Base-by-base conservation (phyloP, 768 basidiomycete genomes). In the Boletus bicolor region DNA sequence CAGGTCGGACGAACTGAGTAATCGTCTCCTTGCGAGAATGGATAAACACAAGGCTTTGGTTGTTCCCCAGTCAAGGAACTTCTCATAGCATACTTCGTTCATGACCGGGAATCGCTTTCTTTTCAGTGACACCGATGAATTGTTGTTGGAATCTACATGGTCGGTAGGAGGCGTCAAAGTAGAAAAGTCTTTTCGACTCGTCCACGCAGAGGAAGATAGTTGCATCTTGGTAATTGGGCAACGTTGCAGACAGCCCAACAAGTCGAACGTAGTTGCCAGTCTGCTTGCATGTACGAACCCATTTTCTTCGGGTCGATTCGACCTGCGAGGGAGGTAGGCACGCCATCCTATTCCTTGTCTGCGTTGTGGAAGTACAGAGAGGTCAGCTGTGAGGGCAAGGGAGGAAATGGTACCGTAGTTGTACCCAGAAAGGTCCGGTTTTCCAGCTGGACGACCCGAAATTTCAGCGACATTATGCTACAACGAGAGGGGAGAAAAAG, bases 41-140 rank as follows among this genome's bases (percentile, higher is more conserved):
- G 1, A 99, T 96, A 65, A 99, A 99, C 12, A 98, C 94, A 38
- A 98, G 80, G 0, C 90, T 91, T 69, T 96, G 94, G 57, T 95
- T 91, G 76, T 92, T 93, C 47, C 83, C 82, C 7, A 93, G 61
- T 98, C 94, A 24, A 98, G 82, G 3, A 98, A 89, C 76, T 98
- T 99, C 72, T 98, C 96, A 76, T 99, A 99, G 73, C 95, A 96
- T 19, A 98, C 94, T 68, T 98, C 95, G 72, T 99, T 99, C 82
- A 92, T 96, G 58, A 98, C 86, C 70, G 97, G 96, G 68, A 95
- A 93, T 7, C 97, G 97, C 97, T 72, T 97, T 98, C 81, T 98
- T 98, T 78, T 98, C 97, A 1, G 96, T 97, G 55, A 99, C 85
- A 41, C 97, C 97, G 56, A 98, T 85, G 73, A 98, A 98, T 66